Evolutionary conservation across 2,329 filamentous ascomycete species (phyloP).

Genomic region (Claviceps fusiformis): DNA sequence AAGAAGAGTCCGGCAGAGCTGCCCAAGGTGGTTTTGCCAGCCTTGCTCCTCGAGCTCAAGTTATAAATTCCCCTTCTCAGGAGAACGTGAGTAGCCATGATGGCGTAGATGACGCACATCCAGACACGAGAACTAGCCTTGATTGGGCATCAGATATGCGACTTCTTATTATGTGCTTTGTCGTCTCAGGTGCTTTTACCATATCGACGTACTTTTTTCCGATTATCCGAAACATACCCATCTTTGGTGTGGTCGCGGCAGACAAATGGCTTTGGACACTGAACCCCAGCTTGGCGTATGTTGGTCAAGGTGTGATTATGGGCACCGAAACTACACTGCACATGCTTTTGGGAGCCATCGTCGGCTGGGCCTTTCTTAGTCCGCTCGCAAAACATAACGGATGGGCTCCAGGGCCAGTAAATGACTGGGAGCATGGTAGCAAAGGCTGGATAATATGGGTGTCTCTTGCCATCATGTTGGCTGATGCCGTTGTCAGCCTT

Average conservation of each 20-base stretch:
- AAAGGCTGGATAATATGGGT: slow-evolving; percentile 99
- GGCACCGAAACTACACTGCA: slow-evolving; percentile 87
- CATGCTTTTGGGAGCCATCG: slow-evolving; percentile 79
- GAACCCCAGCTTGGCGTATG: slow-evolving; percentile 92
- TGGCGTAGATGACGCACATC: not conserved
- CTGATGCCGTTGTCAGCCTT: slow-evolving; percentile 80
- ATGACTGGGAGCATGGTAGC: slow-evolving; percentile 82
- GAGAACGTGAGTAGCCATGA: not conserved
- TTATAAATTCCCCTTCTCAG: not conserved
- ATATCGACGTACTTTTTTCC: slow-evolving; percentile 84
- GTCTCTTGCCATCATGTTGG: slow-evolving; percentile 90
- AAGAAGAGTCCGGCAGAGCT: slow-evolving; percentile 21
- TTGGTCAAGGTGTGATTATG: slow-evolving; percentile 98
- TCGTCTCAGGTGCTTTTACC: slow-evolving; percentile 53
- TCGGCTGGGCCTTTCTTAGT: slow-evolving; percentile 86
- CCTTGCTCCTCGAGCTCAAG: slow-evolving; percentile 22
- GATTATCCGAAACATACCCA: slow-evolving; percentile 67
- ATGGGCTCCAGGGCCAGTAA: slow-evolving; percentile 80
- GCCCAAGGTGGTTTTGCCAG: slow-evolving; percentile 29
- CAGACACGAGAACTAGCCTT: not conserved
- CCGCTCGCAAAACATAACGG: slow-evolving; percentile 73
- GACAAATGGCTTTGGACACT: slow-evolving; percentile 85
- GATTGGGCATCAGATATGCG: slow-evolving; percentile 35
- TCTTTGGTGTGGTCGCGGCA: slow-evolving; percentile 66
- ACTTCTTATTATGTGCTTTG: slow-evolving; percentile 43